Conservation (phyloP, 2,329 filamentous ascomycete genomes). For the Cadophora sp. region DNA sequence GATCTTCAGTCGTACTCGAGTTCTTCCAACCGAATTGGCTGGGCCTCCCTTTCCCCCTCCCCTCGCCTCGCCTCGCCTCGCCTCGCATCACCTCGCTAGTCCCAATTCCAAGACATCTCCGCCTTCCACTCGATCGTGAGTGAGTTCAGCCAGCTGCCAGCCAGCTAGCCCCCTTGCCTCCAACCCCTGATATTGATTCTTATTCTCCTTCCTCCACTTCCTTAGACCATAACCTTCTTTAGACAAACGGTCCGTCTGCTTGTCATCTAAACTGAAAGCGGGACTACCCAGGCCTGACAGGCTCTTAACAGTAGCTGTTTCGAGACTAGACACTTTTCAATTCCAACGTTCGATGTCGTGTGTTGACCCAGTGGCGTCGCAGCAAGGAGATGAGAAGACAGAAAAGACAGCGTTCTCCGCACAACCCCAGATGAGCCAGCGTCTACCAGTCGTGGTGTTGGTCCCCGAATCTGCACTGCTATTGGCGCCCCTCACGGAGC, state of each 20-base stretch:
- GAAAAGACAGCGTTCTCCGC: conserved; percentile 19
- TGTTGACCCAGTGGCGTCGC: neutral
- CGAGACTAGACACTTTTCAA: neutral
- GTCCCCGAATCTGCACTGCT: neutral
- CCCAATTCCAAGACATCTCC: conserved; percentile 5
- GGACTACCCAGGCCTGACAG: neutral
- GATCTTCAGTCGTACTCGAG: neutral
- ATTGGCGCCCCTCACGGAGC: conserved; percentile 20
- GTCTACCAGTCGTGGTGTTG: neutral
- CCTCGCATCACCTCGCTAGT: neutral
- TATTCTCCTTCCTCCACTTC: too few relatives aligned
- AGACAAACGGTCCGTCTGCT: neutral
- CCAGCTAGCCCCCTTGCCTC: neutral
- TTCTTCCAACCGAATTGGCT: conserved; percentile 8
- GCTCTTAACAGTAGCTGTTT: neutral
- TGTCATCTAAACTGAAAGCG: conserved; percentile 7
- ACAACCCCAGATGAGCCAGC: conserved; percentile 1
- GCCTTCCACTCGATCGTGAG: neutral
- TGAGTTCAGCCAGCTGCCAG: too few relatives aligned
- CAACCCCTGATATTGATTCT: neutral
- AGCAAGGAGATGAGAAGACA: neutral
- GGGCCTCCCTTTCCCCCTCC: too few relatives aligned
- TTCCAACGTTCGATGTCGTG: too few relatives aligned
- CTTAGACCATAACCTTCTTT: too few relatives aligned
- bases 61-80: neutral